Base-by-base conservation (phyloP, 2,329 filamentous ascomycete genomes). In the Apiospora pterosperma region DNA sequence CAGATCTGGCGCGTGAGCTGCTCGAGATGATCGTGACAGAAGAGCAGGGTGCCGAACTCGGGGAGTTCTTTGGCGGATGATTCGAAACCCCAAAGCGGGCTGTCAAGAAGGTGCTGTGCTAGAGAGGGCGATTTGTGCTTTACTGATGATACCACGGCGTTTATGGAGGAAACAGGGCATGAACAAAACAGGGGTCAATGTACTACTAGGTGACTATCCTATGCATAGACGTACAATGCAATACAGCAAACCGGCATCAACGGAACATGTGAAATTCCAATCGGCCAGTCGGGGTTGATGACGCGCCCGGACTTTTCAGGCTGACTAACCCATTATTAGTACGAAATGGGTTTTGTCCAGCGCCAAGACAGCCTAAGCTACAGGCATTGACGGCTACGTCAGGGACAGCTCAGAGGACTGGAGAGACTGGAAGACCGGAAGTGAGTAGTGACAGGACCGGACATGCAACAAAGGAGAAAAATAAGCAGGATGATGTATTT, bases 21-120 rank as follows among this genome's bases (percentile, higher is more conserved):
- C 77, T 98, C 42, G 93, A 97, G 74, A 82, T 92, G 66, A 87
- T 88, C 2, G 87, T 97, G 25, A 96, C 92, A 62, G 90, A 93
- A 0, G 92, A 97, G 44, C 84, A 86, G 64, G 84, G 83, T 2
- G 80, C 84, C 64, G 78, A 76, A 19, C 67, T 81, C 16, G 73
- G 75, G 6, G 73, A 73, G 52, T 75, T 78, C 21, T 80, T 81
- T 70, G 76, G 74, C n/a, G 72, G 71, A 19, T 74, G 34, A 59
- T 36, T 59, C 23, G 52, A n/a, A 58, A n/a, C 0, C 34, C 23
- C 34, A 19, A 52, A 34, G 25, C 14, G 44, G 25, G 44, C 16
- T 31, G 19, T 41, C 39, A 41, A n/a, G 39, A n/a, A 4, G 39
- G n/a, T 41, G 39, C 10, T n/a, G 2, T 14, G 16, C 44, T 31